These are phyloP conservation scores for Artemisia argyi DNA, from an alignment of 129 eudicot genomes.

Conservation along the genomic window DNA sequence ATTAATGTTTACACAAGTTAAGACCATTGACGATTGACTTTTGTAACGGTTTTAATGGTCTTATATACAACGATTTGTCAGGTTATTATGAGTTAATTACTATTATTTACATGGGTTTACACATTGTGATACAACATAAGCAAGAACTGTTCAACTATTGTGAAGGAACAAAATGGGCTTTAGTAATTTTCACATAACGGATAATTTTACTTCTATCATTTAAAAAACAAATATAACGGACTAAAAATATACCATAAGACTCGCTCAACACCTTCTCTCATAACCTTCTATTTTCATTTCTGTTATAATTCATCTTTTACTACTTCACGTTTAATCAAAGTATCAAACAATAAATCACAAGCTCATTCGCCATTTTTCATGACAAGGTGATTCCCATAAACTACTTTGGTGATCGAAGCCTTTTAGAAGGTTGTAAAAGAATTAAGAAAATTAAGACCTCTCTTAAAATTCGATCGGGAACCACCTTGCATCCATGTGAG, in stretches of 20 bases:
- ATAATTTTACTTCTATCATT: background rate
- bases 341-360: slow-evolving; percentile 8
- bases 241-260: slow-evolving; percentile 32
- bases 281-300: slow-evolving; percentile 31
- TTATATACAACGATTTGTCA: too few species aligned
- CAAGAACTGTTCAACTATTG: background rate
- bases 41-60: too few species aligned
- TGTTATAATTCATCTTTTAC: slow-evolving; percentile 7
- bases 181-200: background rate
- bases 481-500: too few species aligned
- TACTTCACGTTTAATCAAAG: slow-evolving; percentile 19
- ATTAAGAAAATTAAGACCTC: too few species aligned
- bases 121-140: background rate
- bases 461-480: too few species aligned
- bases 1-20: too few species aligned
- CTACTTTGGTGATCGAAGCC: too few species aligned
- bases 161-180: background rate
- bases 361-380: slow-evolving; percentile 8
- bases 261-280: slow-evolving; percentile 39
- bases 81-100: too few species aligned
- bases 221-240: slow-evolving; percentile 18
- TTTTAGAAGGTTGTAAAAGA: too few species aligned
- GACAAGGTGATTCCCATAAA: too few species aligned
- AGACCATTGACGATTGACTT: too few species aligned
- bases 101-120: background rate